phyloP scores from a whole-genome alignment of 1,284 basidiomycete species.

The Ceratobasidium sp. region DNA sequence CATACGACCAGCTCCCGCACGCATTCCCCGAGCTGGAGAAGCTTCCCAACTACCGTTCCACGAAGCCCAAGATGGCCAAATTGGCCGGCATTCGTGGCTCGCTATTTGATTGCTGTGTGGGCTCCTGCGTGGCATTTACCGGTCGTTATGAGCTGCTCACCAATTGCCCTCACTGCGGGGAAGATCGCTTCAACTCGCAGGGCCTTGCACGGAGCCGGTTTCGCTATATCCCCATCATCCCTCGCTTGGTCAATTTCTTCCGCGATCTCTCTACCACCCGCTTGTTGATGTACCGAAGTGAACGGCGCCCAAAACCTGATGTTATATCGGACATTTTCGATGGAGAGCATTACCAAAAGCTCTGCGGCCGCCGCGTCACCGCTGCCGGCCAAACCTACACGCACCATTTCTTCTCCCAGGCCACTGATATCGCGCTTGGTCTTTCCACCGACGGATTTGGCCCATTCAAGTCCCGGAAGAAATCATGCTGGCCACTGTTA shows the following conservation, averaged over 20 bases:
- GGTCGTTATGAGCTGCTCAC: background rate
- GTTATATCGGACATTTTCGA: conserved; percentile 41
- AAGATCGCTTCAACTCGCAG: conserved; percentile 18
- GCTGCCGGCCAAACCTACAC: conserved; percentile 14
- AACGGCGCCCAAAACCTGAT: background rate
- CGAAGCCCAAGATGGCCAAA: background rate
- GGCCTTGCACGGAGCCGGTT: conserved; percentile 10
- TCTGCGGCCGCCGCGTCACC: conserved; percentile 4
- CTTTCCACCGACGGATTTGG: conserved; percentile 38
- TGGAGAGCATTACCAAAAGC: conserved; percentile 32
- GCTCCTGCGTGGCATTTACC: conserved; percentile 41
- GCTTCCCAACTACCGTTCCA: background rate
- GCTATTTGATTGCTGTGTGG: conserved; percentile 38
- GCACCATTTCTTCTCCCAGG: conserved; percentile 25
- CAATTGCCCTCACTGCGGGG: conserved; percentile 34
- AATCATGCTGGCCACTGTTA: conserved; percentile 38
- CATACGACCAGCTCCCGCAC: conserved; percentile 6
- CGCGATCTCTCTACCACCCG: background rate
- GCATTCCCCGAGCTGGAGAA: conserved; percentile 9
- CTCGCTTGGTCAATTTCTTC: conserved; percentile 30
- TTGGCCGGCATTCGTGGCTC: background rate
- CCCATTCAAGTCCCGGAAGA: background rate
- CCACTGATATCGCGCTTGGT: conserved; percentile 41
- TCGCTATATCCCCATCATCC: conserved; percentile 34
- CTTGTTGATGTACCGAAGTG: conserved; percentile 26